phyloP scores from a whole-genome alignment of 106 monocot genomes.

The Dendrobium nobile region DNA sequence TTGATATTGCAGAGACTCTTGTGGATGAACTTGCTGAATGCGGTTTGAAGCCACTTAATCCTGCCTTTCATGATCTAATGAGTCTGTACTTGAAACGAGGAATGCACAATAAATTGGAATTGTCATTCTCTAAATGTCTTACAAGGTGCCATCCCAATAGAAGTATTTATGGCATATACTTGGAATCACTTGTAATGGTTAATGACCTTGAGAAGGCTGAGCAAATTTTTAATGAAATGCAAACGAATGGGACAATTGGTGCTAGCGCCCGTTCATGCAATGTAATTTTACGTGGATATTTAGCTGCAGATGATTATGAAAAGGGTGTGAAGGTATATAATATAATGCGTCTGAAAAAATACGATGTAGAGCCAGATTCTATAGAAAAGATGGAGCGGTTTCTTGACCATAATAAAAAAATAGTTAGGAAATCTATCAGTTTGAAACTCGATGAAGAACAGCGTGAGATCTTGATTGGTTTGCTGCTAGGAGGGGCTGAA shows the following conservation, averaged over 20 bases:
- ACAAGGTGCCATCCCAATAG: conserved; percentile 48
- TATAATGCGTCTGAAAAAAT: conserved; percentile 81
- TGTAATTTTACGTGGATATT: conserved; percentile 56
- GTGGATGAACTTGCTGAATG: conserved; percentile 53
- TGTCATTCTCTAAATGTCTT: conserved; percentile 42
- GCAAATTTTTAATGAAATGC: conserved; percentile 78
- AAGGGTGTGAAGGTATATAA: conserved; percentile 71
- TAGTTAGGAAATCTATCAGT: conserved; percentile 43
- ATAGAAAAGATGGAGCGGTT: conserved; percentile 52
- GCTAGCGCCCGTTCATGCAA: conserved; percentile 54
- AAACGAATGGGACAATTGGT: conserved; percentile 45
- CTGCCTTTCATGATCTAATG: conserved; percentile 68
- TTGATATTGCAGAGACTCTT: conserved; percentile 48
- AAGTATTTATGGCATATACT: conserved; percentile 54
- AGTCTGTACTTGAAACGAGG: conserved; percentile 55
- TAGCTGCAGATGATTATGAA: conserved; percentile 42
- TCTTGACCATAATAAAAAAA: conserved; percentile 45
- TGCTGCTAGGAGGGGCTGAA: conserved; percentile 63
- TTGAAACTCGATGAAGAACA: conserved; percentile 80
- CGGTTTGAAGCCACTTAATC: conserved; percentile 62
- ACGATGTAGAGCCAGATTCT: conserved; percentile 47
- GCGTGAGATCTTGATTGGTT: conserved; percentile 85
- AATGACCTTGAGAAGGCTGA: conserved; percentile 59
- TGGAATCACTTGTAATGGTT: conserved; percentile 61
- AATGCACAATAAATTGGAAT: conserved; percentile 62